phyloP scores from a whole-genome alignment of 441 rosid species.

The Euphorbia celastroides region DNA sequence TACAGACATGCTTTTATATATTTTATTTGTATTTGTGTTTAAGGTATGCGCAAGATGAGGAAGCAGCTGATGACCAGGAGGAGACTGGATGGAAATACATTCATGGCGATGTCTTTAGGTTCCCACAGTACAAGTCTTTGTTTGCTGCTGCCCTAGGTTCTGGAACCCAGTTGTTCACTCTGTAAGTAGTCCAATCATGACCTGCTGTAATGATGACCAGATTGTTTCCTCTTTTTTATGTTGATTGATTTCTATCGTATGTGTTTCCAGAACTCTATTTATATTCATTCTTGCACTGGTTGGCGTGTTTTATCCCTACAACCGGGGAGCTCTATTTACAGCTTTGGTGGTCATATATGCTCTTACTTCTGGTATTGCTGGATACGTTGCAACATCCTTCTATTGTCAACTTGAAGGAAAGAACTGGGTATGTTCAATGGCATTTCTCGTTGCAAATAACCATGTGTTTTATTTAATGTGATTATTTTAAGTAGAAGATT shows the following conservation, averaged over 20 bases:
- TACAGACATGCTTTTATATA: background rate
- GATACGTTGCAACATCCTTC: constrained; percentile 68
- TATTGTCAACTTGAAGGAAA: constrained; percentile 77
- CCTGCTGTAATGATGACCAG: background rate
- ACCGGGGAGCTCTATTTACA: constrained; percentile 79
- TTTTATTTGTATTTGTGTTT: background rate
- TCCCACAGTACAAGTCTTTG: constrained; percentile 57
- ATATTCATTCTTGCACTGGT: constrained; percentile 73
- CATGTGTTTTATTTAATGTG: background rate
- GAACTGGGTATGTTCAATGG: constrained; percentile 48
- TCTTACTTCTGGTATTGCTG: constrained; percentile 74
- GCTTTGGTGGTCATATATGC: constrained; percentile 76
- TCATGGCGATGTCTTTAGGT: constrained; percentile 74
- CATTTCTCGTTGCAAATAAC: background rate
- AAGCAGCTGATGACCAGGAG: constrained; percentile 71
- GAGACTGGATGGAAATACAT: constrained; percentile 85
- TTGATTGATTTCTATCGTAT: background rate
- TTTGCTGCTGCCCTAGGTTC: constrained; percentile 70
- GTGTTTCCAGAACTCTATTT: constrained; percentile 49
- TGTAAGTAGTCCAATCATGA: constrained; percentile 39
- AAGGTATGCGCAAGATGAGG: constrained; percentile 77
- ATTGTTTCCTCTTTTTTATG: background rate
- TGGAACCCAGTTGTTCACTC: constrained; percentile 63
- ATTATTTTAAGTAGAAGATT: background rate
- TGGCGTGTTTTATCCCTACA: constrained; percentile 81